Conservation (phyloP, 768 basidiomycete species). For the Boletales sp. region DNA sequence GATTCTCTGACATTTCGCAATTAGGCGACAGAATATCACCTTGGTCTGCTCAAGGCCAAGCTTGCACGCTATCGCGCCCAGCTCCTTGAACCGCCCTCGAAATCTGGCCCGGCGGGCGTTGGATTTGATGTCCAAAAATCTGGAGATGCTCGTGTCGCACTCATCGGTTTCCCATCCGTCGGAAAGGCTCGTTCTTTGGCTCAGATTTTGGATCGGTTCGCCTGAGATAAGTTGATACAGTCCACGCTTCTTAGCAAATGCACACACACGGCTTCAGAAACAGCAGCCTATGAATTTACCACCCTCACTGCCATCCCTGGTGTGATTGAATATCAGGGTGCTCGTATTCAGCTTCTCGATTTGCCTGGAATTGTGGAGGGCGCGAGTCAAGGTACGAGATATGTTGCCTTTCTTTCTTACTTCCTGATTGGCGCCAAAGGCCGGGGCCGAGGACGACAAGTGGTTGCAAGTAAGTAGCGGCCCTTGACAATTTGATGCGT, state of each 20-base stretch:
- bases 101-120: constrained; percentile 74
- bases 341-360: constrained; percentile 91
- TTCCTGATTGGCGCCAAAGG: constrained; percentile 34
- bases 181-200: constrained; percentile 56
- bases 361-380: constrained; percentile 95
- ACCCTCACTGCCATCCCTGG: constrained; percentile 96
- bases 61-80: constrained; percentile 92
- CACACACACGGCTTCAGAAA: constrained; percentile 85
- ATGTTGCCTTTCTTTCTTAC: neutral
- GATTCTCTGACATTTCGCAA: constrained; percentile 11
- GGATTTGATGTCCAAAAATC: constrained; percentile 88
- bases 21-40: constrained; percentile 91
- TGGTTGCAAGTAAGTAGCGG: constrained; percentile 70
- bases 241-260: constrained; percentile 90
- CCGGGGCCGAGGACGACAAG: constrained; percentile 91
- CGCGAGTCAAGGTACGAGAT: constrained; percentile 63
- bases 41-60: constrained; percentile 92
- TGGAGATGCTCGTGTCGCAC: constrained; percentile 86
- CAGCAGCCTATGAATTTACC: constrained; percentile 95
- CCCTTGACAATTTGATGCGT: neutral
- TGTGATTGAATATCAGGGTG: constrained; percentile 93
- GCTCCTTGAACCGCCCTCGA: constrained; percentile 85
- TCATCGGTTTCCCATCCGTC: constrained; percentile 96
- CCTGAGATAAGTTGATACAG: constrained; percentile 34
- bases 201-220: neutral